phyloP scores from a whole-genome alignment of 2,329 filamentous ascomycete genomes.

The Cucurbitaria berberidis region DNA sequence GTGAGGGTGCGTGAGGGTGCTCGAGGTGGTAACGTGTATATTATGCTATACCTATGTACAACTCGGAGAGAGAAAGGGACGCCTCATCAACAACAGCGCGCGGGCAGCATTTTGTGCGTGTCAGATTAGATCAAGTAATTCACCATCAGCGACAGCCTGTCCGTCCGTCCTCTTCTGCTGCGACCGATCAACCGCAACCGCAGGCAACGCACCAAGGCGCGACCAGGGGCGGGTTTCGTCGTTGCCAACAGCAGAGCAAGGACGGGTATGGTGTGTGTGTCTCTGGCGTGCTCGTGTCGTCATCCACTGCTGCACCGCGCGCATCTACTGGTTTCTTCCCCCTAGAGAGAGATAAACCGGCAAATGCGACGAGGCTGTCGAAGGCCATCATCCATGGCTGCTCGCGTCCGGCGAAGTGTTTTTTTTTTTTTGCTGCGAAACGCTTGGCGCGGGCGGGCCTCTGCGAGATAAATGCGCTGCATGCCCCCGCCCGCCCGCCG shows the following conservation, averaged over 20 bases:
- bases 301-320: constrained; percentile 37
- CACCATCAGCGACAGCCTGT: constrained; percentile 54
- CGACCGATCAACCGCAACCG: constrained; percentile 34
- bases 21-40: background rate
- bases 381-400: background rate
- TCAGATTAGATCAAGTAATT: constrained; percentile 70
- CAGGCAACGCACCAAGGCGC: constrained; percentile 3
- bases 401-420: constrained; percentile 4
- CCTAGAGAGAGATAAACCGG: constrained; percentile 3
- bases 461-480: background rate
- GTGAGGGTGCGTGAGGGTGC: constrained; percentile 35
- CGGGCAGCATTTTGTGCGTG: constrained; percentile 35
- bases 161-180: too few relatives aligned
- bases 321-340: constrained; percentile 9
- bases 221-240: constrained; percentile 29
- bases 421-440: background rate
- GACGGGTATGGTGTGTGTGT: constrained; percentile 19
- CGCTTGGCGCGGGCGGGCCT: constrained; percentile 10
- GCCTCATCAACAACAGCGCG: constrained; percentile 11
- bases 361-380: constrained; percentile 19
- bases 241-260: constrained; percentile 13
- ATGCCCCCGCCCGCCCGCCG: constrained; percentile 3
- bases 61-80: background rate
- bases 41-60: constrained; percentile 10
- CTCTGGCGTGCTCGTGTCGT: constrained; percentile 46